These are phyloP conservation scores for Isoetes taiwanensis DNA, from an alignment of 75 land plant species.

Conservation along the genomic window DNA sequence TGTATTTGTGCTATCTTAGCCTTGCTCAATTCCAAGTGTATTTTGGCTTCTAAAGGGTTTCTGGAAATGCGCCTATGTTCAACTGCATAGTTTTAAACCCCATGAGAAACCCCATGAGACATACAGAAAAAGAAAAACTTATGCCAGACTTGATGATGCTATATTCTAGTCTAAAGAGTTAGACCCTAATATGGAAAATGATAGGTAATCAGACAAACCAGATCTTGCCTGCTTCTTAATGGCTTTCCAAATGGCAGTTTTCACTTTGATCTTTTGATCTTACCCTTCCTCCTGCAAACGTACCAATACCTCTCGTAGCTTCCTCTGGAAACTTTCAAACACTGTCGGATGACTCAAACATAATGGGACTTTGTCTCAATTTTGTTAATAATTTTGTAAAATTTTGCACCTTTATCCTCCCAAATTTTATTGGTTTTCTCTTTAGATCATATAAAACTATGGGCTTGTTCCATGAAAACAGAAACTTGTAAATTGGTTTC, in stretches of 20 bases:
- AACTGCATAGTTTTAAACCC: slow-evolving; percentile 17
- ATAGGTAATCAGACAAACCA: neutral
- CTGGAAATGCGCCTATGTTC: slow-evolving; percentile 43
- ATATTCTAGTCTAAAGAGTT: neutral
- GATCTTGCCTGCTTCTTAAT: neutral
- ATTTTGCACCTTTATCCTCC: neutral
- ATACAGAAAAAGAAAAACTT: neutral
- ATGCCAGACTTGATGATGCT: neutral
- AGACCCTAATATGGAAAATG: neutral
- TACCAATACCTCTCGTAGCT: slow-evolving; percentile 37
- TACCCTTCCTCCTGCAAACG: slow-evolving; percentile 17
- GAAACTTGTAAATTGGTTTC: slow-evolving; percentile 37
- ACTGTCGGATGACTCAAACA: slow-evolving; percentile 68
- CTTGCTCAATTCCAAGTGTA: slow-evolving; percentile 44
- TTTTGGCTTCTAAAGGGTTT: slow-evolving; percentile 25
- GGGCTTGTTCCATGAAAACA: slow-evolving; percentile 49
- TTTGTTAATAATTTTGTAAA: neutral
- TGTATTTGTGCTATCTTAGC: slow-evolving; percentile 42
- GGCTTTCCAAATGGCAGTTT: neutral
- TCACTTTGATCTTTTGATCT: neutral
- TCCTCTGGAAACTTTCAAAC: slow-evolving; percentile 74
- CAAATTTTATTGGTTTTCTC: slow-evolving; percentile 50
- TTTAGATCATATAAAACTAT: slow-evolving; percentile 37
- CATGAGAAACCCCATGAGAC: too few relatives aligned
- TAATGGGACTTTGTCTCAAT: slow-evolving; percentile 25